Base-by-base conservation (phyloP, 306 rosid species). In the Ziziphus jujuba region DNA sequence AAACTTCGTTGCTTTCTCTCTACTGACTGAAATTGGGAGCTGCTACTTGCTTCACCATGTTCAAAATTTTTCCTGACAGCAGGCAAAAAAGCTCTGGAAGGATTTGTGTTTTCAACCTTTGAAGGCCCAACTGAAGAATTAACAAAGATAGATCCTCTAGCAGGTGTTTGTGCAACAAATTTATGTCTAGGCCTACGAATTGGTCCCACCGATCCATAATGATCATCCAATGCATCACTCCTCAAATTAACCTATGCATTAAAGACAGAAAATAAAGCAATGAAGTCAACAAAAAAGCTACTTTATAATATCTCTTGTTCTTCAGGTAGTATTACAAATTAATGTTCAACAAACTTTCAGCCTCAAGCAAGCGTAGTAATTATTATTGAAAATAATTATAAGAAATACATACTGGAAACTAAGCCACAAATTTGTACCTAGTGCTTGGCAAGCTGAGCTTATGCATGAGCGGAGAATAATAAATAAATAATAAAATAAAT, bases 171-270 rank as follows among this genome's bases (percentile, higher is more conserved):
- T 36, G 75, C 70, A 76, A 71, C 72, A 74, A 71, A 31, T 72
- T 80, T 90, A 31, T 66, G 88, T 59, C 83, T 79, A 51, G 36
- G 63, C 69, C 86, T 79, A 60, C 86, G 89, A 60, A 90, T 81
- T 20, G 97, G 98, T 71, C 97, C 98, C 55, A 73, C 74, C 6
- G 96, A 93, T 72, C 86, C 90, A 79, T 79, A 78, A 34, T 65
- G 80, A 80, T 74, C 83, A 70, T 78, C 93, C 23, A 68, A 63
- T 47, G 67, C 72, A 58, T 77, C 87, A 71, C 50, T 73, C 45
- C 70, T 79, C 69, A 81, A 76, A 61, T 84, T 84, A 56, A 64
- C 89, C 87, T 86, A 72, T 36, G 58, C 57, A 31, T 51, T 73
- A 49, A 17, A 77, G 9, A 45, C 44, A 43, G 57, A 38, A 72